A percentile compares a stretch with the other conserved stretches of the same genome.
Conservation (phyloP, 2,329 filamentous ascomycete species). For the Sporothrix luriei region DNA sequence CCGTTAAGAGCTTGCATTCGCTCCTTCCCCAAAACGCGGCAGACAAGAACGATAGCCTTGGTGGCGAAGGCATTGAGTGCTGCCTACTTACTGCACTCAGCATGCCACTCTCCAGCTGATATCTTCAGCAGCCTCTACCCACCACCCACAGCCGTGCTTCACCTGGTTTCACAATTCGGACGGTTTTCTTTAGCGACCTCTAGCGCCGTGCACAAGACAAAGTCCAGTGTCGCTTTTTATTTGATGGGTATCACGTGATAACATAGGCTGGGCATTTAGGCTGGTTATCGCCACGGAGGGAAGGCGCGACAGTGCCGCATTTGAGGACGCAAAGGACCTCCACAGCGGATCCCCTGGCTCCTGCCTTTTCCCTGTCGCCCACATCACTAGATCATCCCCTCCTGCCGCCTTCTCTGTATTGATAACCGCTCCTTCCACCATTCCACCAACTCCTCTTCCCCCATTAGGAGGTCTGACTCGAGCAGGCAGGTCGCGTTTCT, state of each 20-base stretch:
- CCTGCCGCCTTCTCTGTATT: slow-evolving; percentile 26
- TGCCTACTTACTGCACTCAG: slow-evolving; percentile 7
- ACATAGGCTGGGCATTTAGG: slow-evolving; percentile 6
- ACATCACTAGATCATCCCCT: slow-evolving; percentile 22
- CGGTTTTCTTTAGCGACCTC: slow-evolving; percentile 3
- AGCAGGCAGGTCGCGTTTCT: slow-evolving; percentile 18
- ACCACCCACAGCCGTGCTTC: not conserved
- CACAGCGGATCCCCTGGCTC: not conserved
- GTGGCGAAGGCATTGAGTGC: slow-evolving; percentile 14
- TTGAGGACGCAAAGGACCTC: slow-evolving; percentile 7
- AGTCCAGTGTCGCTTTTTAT: not conserved
- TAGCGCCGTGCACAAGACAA: not conserved
- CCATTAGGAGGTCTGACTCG: not conserved
- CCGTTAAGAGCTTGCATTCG: not conserved
- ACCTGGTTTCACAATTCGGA: not conserved
- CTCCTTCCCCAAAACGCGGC: not conserved
- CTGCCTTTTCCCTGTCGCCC: slow-evolving; percentile 1
- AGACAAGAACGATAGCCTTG: not conserved
- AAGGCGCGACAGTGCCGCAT: not conserved
- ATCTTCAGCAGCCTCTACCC: not conserved
- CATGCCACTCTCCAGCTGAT: not conserved
- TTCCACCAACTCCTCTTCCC: slow-evolving; percentile 24
- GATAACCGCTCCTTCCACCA: slow-evolving; percentile 23
- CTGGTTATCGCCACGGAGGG: slow-evolving; percentile 9
- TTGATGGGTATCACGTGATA: slow-evolving; percentile 4